Evolutionary conservation across 1,284 basidiomycete genomes (phyloP).

Genomic region (Cutaneotrichosporon sp.): DNA sequence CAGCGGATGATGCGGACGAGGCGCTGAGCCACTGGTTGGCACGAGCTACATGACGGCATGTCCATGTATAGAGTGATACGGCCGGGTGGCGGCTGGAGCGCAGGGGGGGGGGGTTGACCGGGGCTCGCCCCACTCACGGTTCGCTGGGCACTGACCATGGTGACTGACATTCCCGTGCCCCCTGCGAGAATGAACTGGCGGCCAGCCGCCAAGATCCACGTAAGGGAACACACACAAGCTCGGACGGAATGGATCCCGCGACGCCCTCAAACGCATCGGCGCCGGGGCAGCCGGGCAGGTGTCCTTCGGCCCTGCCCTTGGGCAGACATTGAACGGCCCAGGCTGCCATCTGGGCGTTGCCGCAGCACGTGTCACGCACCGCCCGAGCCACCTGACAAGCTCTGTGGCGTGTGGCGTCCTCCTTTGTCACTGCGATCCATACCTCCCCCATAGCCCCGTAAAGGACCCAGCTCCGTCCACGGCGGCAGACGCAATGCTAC

Average conservation of each 20-base stretch:
- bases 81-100: no score
- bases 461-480: neutral
- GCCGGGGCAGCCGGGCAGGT: neutral
- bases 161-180: neutral
- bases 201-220: neutral
- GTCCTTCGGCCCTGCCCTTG: neutral
- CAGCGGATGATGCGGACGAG: no score
- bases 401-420: neutral
- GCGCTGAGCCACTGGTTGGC: no score
- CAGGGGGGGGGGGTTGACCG: no score
- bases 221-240: neutral
- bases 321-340: no score
- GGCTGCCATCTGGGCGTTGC: no score
- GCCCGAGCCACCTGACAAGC: neutral
- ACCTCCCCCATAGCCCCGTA: neutral
- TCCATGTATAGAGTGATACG: neutral
- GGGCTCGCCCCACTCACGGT: no score
- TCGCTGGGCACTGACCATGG: neutral
- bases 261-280: neutral
- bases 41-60: neutral
- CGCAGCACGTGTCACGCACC: neutral
- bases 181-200: neutral
- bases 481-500: neutral
- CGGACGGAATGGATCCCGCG: neutral
- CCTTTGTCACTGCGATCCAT: neutral